These are phyloP conservation scores for Vitis rupestris DNA, from an alignment of 164 flowering plant species.

Conservation along the genomic window DNA sequence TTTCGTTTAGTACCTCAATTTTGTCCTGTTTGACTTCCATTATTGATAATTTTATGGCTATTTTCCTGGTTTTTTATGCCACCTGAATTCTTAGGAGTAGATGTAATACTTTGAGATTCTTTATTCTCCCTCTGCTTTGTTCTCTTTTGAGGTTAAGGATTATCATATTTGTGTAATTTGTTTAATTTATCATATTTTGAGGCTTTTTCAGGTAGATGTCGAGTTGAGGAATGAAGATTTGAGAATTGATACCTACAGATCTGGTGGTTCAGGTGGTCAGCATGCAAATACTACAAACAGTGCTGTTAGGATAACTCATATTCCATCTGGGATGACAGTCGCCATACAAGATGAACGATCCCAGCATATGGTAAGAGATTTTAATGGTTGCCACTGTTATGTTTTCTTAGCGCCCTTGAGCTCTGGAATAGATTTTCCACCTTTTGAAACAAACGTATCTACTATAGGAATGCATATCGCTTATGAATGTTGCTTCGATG, in stretches of 20 bases:
- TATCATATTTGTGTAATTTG: background rate
- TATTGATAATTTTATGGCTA: background rate
- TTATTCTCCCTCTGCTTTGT: background rate
- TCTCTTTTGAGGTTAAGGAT: background rate
- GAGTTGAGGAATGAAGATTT: conserved; percentile 85
- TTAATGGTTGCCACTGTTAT: background rate
- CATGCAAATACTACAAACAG: conserved; percentile 98
- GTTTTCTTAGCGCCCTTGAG: background rate
- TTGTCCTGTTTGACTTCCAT: background rate
- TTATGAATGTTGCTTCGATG: background rate
- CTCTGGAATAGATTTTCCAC: background rate
- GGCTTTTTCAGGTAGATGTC: conserved; percentile 80
- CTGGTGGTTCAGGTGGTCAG: conserved; percentile 99
- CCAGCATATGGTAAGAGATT: conserved; percentile 71
- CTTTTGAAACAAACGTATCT: background rate
- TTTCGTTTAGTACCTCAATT: background rate
- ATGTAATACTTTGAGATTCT: too few species aligned
- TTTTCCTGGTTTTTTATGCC: too few species aligned
- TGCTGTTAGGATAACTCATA: conserved; percentile 92
- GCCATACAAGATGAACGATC: conserved; percentile 95
- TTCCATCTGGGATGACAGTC: conserved; percentile 74
- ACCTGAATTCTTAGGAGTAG: too few species aligned
- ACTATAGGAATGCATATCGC: background rate
- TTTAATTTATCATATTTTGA: background rate
- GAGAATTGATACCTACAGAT: conserved; percentile 89